Evolutionary conservation across 2,329 filamentous ascomycete genomes (phyloP).

Genomic region (Simplicillium sp.): DNA sequence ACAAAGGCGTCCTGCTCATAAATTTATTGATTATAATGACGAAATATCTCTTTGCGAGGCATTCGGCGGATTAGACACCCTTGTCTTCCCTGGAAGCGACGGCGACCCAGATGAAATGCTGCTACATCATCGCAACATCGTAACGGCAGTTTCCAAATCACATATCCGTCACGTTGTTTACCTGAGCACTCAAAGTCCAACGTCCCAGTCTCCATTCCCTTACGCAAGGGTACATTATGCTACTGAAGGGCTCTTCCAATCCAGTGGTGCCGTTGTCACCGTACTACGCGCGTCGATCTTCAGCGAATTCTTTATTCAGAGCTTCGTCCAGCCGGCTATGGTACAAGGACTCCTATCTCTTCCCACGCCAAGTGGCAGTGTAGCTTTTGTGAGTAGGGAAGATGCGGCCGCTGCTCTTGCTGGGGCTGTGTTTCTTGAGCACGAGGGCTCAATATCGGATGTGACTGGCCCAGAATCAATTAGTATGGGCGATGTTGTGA

Average conservation of each 20-base stretch:
- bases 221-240: neutral
- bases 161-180: conserved; percentile 1
- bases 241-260: neutral
- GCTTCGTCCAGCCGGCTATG: neutral
- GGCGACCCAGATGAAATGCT: conserved; percentile 1
- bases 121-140: conserved; percentile 1
- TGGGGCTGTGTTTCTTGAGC: neutral
- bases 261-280: neutral
- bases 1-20: neutral
- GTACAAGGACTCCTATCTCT: neutral
- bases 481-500: neutral
- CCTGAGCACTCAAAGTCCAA: neutral
- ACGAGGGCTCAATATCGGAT: neutral
- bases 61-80: neutral
- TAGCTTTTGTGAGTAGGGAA: conserved; percentile 2
- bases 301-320: conserved; percentile 1
- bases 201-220: neutral
- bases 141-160: neutral
- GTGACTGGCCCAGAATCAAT: neutral
- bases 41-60: neutral
- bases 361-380: neutral
- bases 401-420: neutral
- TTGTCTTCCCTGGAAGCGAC: conserved; percentile 1
- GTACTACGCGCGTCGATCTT: conserved; percentile 2
- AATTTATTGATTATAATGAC: neutral